Percentiles rank a stretch among this genome's conserved stretches.
phyloP scores from a whole-genome alignment of 1,139 yeast species.

The Saccharomycopsis phalli region DNA sequence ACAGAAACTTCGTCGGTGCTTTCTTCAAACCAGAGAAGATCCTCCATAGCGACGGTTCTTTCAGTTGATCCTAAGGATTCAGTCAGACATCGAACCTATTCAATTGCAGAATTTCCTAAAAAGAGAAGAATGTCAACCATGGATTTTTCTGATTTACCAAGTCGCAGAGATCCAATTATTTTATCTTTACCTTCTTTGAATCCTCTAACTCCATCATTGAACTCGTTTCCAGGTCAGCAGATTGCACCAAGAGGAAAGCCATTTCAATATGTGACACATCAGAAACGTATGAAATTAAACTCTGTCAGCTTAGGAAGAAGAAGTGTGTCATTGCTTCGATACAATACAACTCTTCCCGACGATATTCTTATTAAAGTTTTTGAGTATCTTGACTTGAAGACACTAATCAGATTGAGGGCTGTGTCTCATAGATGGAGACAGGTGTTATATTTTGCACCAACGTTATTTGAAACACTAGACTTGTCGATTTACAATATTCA shows the following conservation, averaged over 20 bases:
- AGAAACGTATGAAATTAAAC: conserved; percentile 38
- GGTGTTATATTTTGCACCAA: conserved; percentile 47
- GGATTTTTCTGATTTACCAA: conserved; percentile 10
- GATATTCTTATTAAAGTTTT: conserved; percentile 44
- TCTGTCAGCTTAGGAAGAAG: conserved; percentile 33
- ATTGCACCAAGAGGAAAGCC: conserved; percentile 21
- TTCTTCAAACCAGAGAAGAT: conserved; percentile 5
- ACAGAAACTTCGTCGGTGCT: not conserved
- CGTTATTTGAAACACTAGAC: conserved; percentile 42
- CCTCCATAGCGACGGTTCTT: conserved; percentile 11
- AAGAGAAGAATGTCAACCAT: conserved; percentile 20
- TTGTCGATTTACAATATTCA: conserved; percentile 52
- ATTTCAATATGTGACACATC: conserved; percentile 45
- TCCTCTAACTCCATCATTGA: conserved; percentile 31
- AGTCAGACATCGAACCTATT: not conserved
- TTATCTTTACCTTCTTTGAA: conserved; percentile 32
- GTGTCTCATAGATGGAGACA: conserved; percentile 64
- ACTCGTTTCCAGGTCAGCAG: conserved; percentile 24
- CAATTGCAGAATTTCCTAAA: conserved; percentile 1
- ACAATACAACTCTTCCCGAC: conserved; percentile 51
- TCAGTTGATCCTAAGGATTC: conserved; percentile 4
- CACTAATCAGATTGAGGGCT: conserved; percentile 46
- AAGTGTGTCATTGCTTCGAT: conserved; percentile 46
- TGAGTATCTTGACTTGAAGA: conserved; percentile 43
- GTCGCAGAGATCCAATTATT: conserved; percentile 20